These are phyloP conservation scores for Mucor racemosus DNA, from an alignment of 371 early-diverging fungal genomes.

Conservation along the genomic window DNA sequence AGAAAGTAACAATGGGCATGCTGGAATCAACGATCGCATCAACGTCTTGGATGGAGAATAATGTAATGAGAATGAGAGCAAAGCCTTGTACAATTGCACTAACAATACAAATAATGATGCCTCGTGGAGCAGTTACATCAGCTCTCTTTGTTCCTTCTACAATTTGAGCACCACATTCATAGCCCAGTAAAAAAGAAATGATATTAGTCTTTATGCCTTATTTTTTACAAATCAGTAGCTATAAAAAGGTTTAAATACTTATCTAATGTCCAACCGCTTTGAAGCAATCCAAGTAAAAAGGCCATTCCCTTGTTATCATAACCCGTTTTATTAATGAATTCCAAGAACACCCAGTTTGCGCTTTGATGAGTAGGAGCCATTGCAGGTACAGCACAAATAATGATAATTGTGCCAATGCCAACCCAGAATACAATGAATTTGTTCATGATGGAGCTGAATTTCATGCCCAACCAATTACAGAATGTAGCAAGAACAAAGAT, in stretches of 20 bases:
- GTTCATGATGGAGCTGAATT: slow-evolving; percentile 35
- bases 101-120: slow-evolving; percentile 42
- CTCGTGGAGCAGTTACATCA: slow-evolving; percentile 45
- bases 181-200: slow-evolving; percentile 32
- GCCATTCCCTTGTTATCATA: slow-evolving; percentile 34
- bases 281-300: slow-evolving; percentile 47
- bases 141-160: slow-evolving; percentile 51
- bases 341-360: slow-evolving; percentile 47
- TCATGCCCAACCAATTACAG: slow-evolving; percentile 36
- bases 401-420: slow-evolving; percentile 37
- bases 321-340: slow-evolving; percentile 44
- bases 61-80: slow-evolving; percentile 35
- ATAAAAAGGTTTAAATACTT: background rate
- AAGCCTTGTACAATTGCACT: slow-evolving; percentile 43
- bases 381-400: slow-evolving; percentile 38
- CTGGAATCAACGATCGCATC: slow-evolving; percentile 24
- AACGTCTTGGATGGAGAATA: slow-evolving; percentile 51
- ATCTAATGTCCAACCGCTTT: slow-evolving; percentile 43
- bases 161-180: slow-evolving; percentile 50
- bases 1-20: slow-evolving; percentile 30
- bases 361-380: slow-evolving; percentile 41
- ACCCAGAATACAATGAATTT: slow-evolving; percentile 40
- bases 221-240: background rate
- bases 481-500: slow-evolving; percentile 26
- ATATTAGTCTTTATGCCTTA: background rate